Percentiles rank a stretch among this genome's conserved stretches.
These are phyloP conservation scores for Pestalotiopsis sp. DNA, from an alignment of 2,329 filamentous ascomycete genomes.

Conservation along the genomic window DNA sequence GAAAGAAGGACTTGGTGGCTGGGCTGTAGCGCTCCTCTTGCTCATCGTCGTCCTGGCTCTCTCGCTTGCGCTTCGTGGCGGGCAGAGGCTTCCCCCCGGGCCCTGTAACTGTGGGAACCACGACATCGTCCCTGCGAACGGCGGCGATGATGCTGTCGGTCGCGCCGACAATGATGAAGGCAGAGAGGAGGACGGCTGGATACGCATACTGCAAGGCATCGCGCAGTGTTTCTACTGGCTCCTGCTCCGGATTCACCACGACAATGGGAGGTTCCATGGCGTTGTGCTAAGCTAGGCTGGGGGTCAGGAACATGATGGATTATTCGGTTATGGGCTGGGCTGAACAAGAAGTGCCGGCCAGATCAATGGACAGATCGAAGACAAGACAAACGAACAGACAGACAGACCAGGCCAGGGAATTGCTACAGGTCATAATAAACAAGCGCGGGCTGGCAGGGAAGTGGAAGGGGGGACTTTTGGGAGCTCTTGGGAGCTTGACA, in stretches of 20 bases:
- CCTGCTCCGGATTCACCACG: constrained; percentile 27
- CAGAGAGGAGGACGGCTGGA: constrained; percentile 50
- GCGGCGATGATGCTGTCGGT: constrained; percentile 54
- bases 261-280: constrained; percentile 29
- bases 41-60: constrained; percentile 45
- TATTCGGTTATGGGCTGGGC: neutral
- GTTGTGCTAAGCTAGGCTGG: constrained; percentile 18
- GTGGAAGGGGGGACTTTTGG: neutral
- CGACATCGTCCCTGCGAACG: constrained; percentile 47
- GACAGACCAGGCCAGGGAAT: neutral
- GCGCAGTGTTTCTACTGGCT: constrained; percentile 43
- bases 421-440: constrained; percentile 1
- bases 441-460: neutral
- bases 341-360: neutral
- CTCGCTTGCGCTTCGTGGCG: constrained; percentile 57
- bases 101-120: constrained; percentile 59
- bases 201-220: constrained; percentile 51
- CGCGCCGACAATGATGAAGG: constrained; percentile 51
- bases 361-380: neutral
- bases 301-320: constrained; percentile 8
- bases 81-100: constrained; percentile 88
- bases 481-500: no score
- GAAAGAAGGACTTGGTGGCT: constrained; percentile 59
- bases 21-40: constrained; percentile 38
- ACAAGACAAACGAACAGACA: neutral